These are phyloP conservation scores for Trypanosoma theileri DNA, from an alignment of 208 protist species.

Conservation along the genomic window DNA sequence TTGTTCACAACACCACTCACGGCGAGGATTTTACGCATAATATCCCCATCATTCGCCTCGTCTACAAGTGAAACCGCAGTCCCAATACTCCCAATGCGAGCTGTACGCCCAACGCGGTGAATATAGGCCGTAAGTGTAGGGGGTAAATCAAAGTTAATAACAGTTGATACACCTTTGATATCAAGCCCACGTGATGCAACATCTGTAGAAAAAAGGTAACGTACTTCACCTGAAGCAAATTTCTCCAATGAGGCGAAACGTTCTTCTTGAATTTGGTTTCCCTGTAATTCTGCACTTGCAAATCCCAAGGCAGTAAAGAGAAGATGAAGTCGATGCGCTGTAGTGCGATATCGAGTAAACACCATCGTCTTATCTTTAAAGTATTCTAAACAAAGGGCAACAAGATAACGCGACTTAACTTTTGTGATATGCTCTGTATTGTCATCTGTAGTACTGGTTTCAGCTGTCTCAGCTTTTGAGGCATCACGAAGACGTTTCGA, in stretches of 20 bases:
- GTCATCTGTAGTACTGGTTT: slow-evolving; percentile 8
- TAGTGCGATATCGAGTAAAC: slow-evolving; percentile 87
- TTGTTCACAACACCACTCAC: slow-evolving; percentile 76
- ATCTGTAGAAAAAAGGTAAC: slow-evolving; percentile 92
- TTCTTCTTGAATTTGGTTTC: slow-evolving; percentile 86
- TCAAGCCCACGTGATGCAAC: slow-evolving; percentile 95
- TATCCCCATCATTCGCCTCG: slow-evolving; percentile 67
- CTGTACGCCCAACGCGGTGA: slow-evolving; percentile 97
- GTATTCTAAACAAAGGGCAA: slow-evolving; percentile 80
- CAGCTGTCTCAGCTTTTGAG: slow-evolving; percentile 15
- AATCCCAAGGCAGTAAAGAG: slow-evolving; percentile 79
- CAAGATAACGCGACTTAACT: slow-evolving; percentile 79
- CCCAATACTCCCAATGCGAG: slow-evolving; percentile 93
- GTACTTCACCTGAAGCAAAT: slow-evolving; percentile 77
- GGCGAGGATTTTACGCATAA: slow-evolving; percentile 90
- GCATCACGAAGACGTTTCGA: slow-evolving; percentile 49
- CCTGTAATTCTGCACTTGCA: slow-evolving; percentile 75
- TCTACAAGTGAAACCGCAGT: slow-evolving; percentile 95
- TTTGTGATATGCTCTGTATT: slow-evolving; percentile 59
- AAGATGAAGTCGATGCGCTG: slow-evolving; percentile 75
- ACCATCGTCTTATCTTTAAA: slow-evolving; percentile 80
- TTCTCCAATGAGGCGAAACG: slow-evolving; percentile 69
- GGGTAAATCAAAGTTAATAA: slow-evolving; percentile 98
- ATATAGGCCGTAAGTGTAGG: slow-evolving; percentile 97
- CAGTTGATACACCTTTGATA: slow-evolving; percentile 94